Percentiles rank a stretch among this genome's conserved stretches.
These are phyloP conservation scores for Sodiomyces alkalinus DNA, from an alignment of 2,329 filamentous ascomycete genomes.

Conservation along the genomic window DNA sequence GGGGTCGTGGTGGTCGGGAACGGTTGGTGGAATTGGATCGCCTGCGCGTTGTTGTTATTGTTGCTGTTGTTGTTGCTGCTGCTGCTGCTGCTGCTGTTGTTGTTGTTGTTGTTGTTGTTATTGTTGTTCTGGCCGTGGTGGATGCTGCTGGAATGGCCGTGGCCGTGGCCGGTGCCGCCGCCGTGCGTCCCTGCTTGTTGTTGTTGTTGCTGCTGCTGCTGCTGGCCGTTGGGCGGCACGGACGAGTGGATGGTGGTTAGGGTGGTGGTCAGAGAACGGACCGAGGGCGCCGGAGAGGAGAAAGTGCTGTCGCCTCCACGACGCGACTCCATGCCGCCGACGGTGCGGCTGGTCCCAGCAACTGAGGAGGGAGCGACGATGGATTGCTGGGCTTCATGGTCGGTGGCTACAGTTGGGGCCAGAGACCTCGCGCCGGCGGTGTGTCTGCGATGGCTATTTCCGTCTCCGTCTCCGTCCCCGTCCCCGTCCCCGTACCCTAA, in stretches of 20 bases:
- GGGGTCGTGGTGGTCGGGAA: constrained; percentile 48
- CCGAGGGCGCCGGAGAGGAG: constrained; percentile 67
- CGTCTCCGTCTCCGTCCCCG: too few relatives aligned
- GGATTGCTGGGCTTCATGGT: constrained; percentile 60
- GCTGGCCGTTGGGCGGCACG: constrained; percentile 39
- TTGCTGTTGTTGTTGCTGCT: constrained; percentile 12
- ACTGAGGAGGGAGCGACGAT: constrained; percentile 58
- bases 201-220: too few relatives aligned
- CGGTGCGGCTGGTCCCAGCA: constrained; percentile 60
- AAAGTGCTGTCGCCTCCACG: constrained; percentile 65
- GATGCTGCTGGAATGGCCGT: constrained; percentile 12
- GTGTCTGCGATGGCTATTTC: too few relatives aligned
- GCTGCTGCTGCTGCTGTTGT: constrained; percentile 23
- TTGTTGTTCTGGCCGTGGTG: constrained; percentile 26
- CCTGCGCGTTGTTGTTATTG: constrained; percentile 23
- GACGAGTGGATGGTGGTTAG: constrained; percentile 70
- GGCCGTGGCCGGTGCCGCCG: constrained; percentile 23
- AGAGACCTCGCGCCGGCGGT: constrained; percentile 56
- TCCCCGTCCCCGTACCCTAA: too few relatives aligned
- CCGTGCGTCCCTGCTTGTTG: constrained; percentile 22
- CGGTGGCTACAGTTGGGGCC: constrained; percentile 71
- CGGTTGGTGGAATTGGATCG: constrained; percentile 49
- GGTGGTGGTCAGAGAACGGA: constrained; percentile 68
- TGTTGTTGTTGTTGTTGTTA: constrained; percentile 23
- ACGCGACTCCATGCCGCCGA: constrained; percentile 48